A percentile compares a stretch with the other conserved stretches of the same genome.
Evolutionary conservation across 805 yeast species (phyloP).

Genomic region (Nakazawaea ernobii): DNA sequence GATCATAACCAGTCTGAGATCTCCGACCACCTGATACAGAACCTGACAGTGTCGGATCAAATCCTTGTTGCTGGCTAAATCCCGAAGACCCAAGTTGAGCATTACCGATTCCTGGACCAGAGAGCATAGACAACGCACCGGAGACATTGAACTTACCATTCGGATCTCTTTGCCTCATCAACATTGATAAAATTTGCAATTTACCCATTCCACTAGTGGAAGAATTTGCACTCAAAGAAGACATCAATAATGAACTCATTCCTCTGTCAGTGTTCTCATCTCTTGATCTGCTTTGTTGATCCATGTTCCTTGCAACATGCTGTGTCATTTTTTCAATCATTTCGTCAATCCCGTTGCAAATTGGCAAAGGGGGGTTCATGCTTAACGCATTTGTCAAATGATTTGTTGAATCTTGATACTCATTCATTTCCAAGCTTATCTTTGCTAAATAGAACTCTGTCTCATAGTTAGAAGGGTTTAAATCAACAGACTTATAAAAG

Average conservation of each 20-base stretch:
- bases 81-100: background rate
- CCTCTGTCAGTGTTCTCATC: conserved; percentile 7
- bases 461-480: conserved; percentile 2
- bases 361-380: conserved; percentile 2
- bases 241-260: conserved; percentile 2
- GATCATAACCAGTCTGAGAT: background rate
- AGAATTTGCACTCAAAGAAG: conserved; percentile 2
- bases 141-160: conserved; percentile 5
- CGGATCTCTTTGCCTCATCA: conserved; percentile 1
- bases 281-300: background rate
- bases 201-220: background rate
- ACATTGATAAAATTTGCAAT: conserved; percentile 2
- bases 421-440: background rate
- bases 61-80: background rate
- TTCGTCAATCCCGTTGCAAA: background rate
- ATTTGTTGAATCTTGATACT: background rate
- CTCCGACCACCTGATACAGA: background rate
- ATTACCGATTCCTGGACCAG: too few species aligned
- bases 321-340: conserved; percentile 3
- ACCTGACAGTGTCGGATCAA: background rate
- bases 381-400: conserved; percentile 1
- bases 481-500: background rate
- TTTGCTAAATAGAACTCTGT: conserved; percentile 4
- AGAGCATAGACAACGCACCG: conserved; percentile 4
- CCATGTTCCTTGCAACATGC: conserved; percentile 5